Evolutionary conservation across 768 basidiomycete genomes (phyloP), one percentile per base, ranked within the genome.

Genomic region (Galerina marginata): DNA sequence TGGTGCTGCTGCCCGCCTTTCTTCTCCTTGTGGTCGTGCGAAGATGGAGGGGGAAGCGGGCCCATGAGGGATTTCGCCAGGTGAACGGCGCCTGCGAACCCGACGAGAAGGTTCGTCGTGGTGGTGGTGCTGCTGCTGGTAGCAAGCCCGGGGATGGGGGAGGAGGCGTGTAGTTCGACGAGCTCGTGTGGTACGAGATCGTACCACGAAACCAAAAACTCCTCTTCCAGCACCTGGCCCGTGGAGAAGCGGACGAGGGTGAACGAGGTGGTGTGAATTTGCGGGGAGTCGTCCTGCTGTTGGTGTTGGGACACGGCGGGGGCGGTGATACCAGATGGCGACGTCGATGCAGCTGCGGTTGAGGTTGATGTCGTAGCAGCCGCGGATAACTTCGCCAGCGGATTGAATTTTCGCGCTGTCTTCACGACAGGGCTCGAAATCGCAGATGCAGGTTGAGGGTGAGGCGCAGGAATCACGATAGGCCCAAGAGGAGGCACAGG

Each of bases 181-280:
- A 93, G 79, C 64, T 92, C 91, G 62, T 86, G 77, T 0, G 87
- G 82, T 6, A 77, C 74, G 20, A 92, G 66, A 42, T 81, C 75
- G 66, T 90, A 91, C 81, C 86, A 88, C 0, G 81, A 73, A 1
- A 82, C 67, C 9, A 76, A 62, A 46, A 81, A 83, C 20, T 88
- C 85, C 67, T 91, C 90, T 66, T 92, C 87, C 33, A 92, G 81
- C 12, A 89, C 72, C 63, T 89, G 82, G 3, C 89, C 88, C 0
- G 90, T 90, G 2, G 89, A 84, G 66, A 87, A 91, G 1, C 86
- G 82, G 15, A 91, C 67, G 11, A 92, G 76, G 0, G 81, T 79
- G 70, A 84, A 69, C 10, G 54, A 44, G 9, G 36, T 12, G 2
- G 67, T 68, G 39, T 56, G 52, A 9, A 69, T 69, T 23, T 68